A percentile compares a stretch with the other conserved stretches of the same genome.
phyloP scores from a whole-genome alignment of 2,329 filamentous ascomycete genomes.

The Colletotrichum musicola region DNA sequence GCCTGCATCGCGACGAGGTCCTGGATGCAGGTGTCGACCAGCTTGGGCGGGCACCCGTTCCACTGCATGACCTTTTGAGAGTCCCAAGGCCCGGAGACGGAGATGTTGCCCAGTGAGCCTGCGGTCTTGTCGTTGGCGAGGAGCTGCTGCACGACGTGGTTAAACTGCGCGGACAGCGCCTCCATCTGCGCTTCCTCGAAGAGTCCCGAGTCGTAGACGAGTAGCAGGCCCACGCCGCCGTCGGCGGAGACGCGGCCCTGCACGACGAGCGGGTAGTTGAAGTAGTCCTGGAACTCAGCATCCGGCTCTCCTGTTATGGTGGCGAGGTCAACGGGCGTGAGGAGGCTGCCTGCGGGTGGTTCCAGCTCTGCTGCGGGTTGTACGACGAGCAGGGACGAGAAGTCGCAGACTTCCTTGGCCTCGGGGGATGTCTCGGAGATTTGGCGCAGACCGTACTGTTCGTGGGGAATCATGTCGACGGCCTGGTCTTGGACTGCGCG shows the following conservation, averaged over 20 bases:
- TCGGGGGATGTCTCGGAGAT: conserved; percentile 40
- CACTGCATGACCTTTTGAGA: conserved; percentile 5
- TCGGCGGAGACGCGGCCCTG: conserved; percentile 24
- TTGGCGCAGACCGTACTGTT: conserved; percentile 48
- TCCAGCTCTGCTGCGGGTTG: neutral
- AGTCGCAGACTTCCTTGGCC: conserved; percentile 9
- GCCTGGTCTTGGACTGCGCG: conserved; percentile 45
- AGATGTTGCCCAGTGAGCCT: conserved; percentile 6
- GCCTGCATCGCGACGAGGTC: no score
- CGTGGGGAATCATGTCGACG: conserved; percentile 43
- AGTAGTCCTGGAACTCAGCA: conserved; percentile 15
- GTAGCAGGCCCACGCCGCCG: neutral
- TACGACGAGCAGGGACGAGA: conserved; percentile 10
- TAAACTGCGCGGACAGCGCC: conserved; percentile 37
- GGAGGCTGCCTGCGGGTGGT: neutral
- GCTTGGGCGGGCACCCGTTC: neutral
- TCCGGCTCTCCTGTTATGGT: neutral
- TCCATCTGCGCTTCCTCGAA: conserved; percentile 32
- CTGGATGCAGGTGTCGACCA: conserved; percentile 35
- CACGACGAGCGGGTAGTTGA: conserved; percentile 27
- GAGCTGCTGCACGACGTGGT: conserved; percentile 38
- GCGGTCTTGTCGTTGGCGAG: conserved; percentile 32
- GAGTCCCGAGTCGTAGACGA: conserved; percentile 27
- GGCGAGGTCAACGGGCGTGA: neutral
- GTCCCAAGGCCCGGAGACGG: conserved; percentile 24